Percentiles rank a stretch among this genome's conserved stretches.
Evolutionary conservation across 2,329 filamentous ascomycete genomes (phyloP).

Genomic region (Hypoxylon rubiginosum): DNA sequence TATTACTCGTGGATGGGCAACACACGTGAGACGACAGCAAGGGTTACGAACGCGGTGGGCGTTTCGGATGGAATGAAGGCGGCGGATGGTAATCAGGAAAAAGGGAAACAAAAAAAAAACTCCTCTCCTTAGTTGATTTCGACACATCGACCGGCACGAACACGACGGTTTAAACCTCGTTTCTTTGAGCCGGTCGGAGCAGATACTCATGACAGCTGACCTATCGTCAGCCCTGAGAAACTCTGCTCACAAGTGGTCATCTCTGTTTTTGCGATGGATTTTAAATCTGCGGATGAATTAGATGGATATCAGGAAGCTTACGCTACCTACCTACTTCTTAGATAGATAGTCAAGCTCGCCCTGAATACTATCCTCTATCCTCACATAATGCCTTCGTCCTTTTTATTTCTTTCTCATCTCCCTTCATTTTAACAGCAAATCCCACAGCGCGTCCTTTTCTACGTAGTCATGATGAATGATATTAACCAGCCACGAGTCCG

Average conservation of each 20-base stretch:
- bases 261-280: conserved; percentile 3
- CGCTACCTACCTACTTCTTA: conserved; percentile 23
- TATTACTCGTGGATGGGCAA: neutral
- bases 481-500: conserved; percentile 90
- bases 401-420: conserved; percentile 9
- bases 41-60: neutral
- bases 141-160: neutral
- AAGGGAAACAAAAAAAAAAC: conserved; percentile 1
- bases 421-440: conserved; percentile 65
- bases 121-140: conserved; percentile 1
- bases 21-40: neutral
- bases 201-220: neutral
- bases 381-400: neutral
- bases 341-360: conserved; percentile 12
- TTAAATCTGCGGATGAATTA: conserved; percentile 16
- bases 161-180: neutral
- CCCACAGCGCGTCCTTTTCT: conserved; percentile 79
- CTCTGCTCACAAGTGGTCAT: neutral
- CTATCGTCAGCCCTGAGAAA: neutral
- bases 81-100: neutral
- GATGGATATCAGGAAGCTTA: conserved; percentile 21
- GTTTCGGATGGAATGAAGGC: neutral
- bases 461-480: conserved; percentile 86
- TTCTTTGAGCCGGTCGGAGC: neutral
- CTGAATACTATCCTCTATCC: conserved; percentile 15